These are phyloP conservation scores for Cryptococcus jaspeensis DNA, from an alignment of 1,284 basidiomycete species.

Conservation along the genomic window DNA sequence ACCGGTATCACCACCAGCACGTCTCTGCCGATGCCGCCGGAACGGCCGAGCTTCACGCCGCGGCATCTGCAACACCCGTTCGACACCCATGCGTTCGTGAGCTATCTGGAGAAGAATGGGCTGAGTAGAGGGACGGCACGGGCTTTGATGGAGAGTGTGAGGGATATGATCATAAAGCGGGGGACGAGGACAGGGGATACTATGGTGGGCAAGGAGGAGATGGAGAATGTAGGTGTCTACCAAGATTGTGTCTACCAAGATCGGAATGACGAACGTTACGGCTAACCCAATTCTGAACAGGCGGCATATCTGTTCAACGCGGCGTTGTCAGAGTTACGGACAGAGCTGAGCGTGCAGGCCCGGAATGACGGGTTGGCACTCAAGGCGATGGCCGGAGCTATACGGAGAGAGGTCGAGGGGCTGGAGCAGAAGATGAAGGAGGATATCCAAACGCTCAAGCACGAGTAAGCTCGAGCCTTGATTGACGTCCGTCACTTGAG, in stretches of 20 bases:
- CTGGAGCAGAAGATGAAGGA: slow-evolving; percentile 92
- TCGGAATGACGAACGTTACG: not conserved
- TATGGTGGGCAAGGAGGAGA: slow-evolving; percentile 75
- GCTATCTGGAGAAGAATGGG: slow-evolving; percentile 41
- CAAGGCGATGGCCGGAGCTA: slow-evolving; percentile 67
- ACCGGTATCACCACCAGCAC: slow-evolving; percentile 9
- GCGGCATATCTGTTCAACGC: slow-evolving; percentile 96
- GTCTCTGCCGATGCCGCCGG: slow-evolving; percentile 23
- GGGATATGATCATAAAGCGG: slow-evolving; percentile 73
- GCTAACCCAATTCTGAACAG: slow-evolving; percentile 52
- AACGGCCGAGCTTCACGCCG: slow-evolving; percentile 11
- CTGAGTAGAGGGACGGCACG: slow-evolving; percentile 57
- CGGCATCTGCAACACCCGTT: slow-evolving; percentile 45
- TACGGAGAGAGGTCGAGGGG: slow-evolving; percentile 84
- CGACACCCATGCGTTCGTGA: slow-evolving; percentile 50
- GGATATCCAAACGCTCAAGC: slow-evolving; percentile 82
- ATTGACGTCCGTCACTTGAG: slow-evolving; percentile 18
- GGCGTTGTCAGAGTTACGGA: slow-evolving; percentile 84
- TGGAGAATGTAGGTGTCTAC: slow-evolving; percentile 78
- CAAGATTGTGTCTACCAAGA: not conserved
- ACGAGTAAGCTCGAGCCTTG: too few relatives aligned
- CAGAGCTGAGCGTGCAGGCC: slow-evolving; percentile 78
- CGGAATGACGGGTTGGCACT: slow-evolving; percentile 83
- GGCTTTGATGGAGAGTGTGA: slow-evolving; percentile 81
- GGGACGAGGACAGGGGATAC: slow-evolving; percentile 71